phyloP scores from a whole-genome alignment of 2,329 filamentous ascomycete species.

The Ophiosphaerella herpotricha region DNA sequence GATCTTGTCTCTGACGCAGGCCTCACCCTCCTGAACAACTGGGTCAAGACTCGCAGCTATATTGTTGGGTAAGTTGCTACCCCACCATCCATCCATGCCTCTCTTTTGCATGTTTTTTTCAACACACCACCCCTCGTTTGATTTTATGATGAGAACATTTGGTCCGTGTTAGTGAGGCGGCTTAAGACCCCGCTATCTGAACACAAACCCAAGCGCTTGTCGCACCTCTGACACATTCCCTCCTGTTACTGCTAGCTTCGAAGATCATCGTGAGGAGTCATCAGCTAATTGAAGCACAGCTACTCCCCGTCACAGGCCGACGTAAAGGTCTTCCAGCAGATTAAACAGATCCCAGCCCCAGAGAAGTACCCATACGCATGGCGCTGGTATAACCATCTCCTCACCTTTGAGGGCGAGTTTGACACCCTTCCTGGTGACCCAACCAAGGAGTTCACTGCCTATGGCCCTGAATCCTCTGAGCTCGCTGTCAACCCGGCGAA shows the following conservation, averaged over 20 bases:
- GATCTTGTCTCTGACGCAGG: slow-evolving; percentile 70
- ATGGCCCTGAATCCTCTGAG: slow-evolving; percentile 82
- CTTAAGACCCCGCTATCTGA: slow-evolving; percentile 88
- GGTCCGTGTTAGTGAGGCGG: slow-evolving; percentile 95
- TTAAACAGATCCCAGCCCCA: slow-evolving; percentile 74
- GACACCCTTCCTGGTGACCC: slow-evolving; percentile 87
- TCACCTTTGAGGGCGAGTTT: slow-evolving; percentile 92
- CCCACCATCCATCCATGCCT: slow-evolving; percentile 25
- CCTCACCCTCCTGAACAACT: slow-evolving; percentile 71
- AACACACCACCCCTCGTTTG: slow-evolving; percentile 29
- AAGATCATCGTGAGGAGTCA: slow-evolving; percentile 14
- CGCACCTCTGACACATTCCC: slow-evolving; percentile 68
- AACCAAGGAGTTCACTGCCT: slow-evolving; percentile 83
- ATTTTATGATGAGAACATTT: slow-evolving; percentile 80
- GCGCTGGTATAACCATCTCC: slow-evolving; percentile 99
- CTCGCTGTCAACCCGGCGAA: slow-evolving; percentile 84
- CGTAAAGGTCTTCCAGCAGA: slow-evolving; percentile 90
- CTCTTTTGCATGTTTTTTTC: slow-evolving; percentile 19
- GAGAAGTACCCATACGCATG: slow-evolving; percentile 91
- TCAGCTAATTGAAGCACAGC: slow-evolving; percentile 48
- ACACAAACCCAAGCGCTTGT: slow-evolving; percentile 74
- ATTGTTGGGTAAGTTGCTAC: slow-evolving; percentile 73
- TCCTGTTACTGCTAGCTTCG: slow-evolving; percentile 17
- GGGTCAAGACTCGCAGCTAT: slow-evolving; percentile 77
- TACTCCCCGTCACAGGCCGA: slow-evolving; percentile 86